A percentile compares a stretch with the other conserved stretches of the same genome.
phyloP scores from a whole-genome alignment of 2,329 filamentous ascomycete species.

The Triangularia setosa region DNA sequence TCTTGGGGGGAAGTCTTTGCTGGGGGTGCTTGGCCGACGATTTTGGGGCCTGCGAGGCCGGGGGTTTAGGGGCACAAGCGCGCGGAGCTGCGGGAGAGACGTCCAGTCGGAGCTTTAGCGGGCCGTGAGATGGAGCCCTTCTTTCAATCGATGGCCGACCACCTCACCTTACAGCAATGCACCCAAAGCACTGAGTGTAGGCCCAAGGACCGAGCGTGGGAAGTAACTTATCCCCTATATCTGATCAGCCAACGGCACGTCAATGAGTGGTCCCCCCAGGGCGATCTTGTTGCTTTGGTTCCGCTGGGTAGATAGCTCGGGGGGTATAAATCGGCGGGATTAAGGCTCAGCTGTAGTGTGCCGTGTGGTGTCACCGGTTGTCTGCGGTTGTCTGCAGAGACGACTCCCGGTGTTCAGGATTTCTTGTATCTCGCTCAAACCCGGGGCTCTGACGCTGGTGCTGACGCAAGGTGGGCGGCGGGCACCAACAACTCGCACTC shows the following conservation, averaged over 20 bases:
- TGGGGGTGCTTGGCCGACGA: conserved; percentile 11
- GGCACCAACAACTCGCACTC: background rate
- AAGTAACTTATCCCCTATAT: background rate
- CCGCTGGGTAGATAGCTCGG: background rate
- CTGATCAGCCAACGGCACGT: background rate
- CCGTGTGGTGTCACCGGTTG: background rate
- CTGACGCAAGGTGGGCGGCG: conserved; percentile 5
- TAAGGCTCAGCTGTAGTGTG: background rate
- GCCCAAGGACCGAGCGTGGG: background rate
- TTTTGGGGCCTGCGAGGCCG: conserved; percentile 19
- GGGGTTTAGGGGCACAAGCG: conserved; percentile 17
- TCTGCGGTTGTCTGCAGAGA: background rate
- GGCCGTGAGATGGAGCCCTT: conserved; percentile 12
- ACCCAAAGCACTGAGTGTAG: background rate
- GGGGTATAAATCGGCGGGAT: background rate
- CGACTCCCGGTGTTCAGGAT: background rate
- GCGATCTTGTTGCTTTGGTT: background rate
- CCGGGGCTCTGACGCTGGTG: background rate
- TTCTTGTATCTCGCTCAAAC: background rate
- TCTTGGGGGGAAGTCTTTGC: background rate
- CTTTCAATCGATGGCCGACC: background rate
- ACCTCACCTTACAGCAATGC: conserved; percentile 10
- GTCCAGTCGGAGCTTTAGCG: conserved; percentile 22
- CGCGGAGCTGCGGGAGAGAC: conserved; percentile 12
- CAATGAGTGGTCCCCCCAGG: background rate